phyloP scores from a whole-genome alignment of 306 rosid species.

The Arachis hypogaea region DNA sequence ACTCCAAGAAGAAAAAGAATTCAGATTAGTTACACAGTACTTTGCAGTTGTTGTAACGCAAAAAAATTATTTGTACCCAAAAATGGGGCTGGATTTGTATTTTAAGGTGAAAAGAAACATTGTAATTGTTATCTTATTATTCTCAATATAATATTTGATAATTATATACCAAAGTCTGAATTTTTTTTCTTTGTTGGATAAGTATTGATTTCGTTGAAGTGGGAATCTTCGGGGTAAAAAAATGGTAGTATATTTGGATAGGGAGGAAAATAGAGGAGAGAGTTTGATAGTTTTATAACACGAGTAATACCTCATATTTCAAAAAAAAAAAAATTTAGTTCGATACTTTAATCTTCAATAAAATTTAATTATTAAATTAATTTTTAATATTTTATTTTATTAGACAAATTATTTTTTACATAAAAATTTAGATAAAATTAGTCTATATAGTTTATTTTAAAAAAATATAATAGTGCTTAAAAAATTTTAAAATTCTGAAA shows the following conservation, averaged over 20 bases:
- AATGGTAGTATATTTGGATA: no score
- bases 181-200: neutral
- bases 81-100: slow-evolving; percentile 12
- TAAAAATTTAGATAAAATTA: no score
- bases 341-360: no score
- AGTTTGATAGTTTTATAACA: neutral
- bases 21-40: slow-evolving; percentile 46
- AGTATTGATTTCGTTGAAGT: slow-evolving; percentile 1
- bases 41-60: slow-evolving; percentile 31
- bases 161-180: slow-evolving; percentile 4
- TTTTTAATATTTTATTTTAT: no score
- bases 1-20: slow-evolving; percentile 68
- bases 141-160: slow-evolving; percentile 26
- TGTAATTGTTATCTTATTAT: slow-evolving; percentile 38
- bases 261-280: neutral
- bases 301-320: no score
- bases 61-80: slow-evolving; percentile 24
- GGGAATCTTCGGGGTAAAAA: neutral
- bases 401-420: no score
- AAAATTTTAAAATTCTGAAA: no score
- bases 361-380: no score
- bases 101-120: slow-evolving; percentile 35
- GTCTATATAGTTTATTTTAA: no score
- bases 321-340: no score
- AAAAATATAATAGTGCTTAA: no score